phyloP scores from a whole-genome alignment of 1,284 basidiomycete species.

The Naganishia cerealis region DNA sequence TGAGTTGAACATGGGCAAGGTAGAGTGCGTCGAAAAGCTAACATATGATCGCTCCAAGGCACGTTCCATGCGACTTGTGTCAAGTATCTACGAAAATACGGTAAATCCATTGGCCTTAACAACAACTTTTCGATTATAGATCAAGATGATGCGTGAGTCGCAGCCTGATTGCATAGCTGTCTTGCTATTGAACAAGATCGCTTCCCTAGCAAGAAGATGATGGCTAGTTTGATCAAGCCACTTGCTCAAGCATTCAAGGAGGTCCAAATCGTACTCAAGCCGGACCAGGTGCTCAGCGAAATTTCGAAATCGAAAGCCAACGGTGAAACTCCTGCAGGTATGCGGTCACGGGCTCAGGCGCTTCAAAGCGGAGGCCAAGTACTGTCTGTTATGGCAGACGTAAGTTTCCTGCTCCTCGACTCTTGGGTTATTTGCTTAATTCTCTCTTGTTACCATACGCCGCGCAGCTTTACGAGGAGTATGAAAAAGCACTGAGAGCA shows the following conservation, averaged over 20 bases:
- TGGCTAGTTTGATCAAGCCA: slow-evolving; percentile 64
- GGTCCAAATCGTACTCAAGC: slow-evolving; percentile 63
- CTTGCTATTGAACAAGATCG: slow-evolving; percentile 19
- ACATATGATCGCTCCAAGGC: slow-evolving; percentile 61
- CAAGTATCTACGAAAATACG: slow-evolving; percentile 67
- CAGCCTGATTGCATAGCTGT: neutral
- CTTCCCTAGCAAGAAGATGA: slow-evolving; percentile 67
- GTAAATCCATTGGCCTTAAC: slow-evolving; percentile 62
- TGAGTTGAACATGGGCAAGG: neutral
- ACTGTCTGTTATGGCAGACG: slow-evolving; percentile 45
- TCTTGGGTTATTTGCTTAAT: neutral
- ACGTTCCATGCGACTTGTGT: slow-evolving; percentile 84
- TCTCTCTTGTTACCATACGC: slow-evolving; percentile 25
- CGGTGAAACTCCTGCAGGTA: slow-evolving; percentile 61
- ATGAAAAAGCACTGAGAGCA: slow-evolving; percentile 64
- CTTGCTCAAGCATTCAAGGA: slow-evolving; percentile 59
- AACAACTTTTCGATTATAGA: slow-evolving; percentile 82
- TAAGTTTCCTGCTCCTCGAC: slow-evolving; percentile 23
- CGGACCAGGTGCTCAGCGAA: slow-evolving; percentile 61
- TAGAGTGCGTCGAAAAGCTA: neutral
- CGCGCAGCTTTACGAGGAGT: slow-evolving; percentile 66
- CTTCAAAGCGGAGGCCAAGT: slow-evolving; percentile 42
- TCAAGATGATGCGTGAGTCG: slow-evolving; percentile 71
- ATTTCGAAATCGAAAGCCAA: slow-evolving; percentile 83
- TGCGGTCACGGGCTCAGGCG: slow-evolving; percentile 49